A percentile compares a stretch with the other conserved stretches of the same genome.
Evolutionary conservation across 192 early-diverging fungal species (phyloP).

Genomic region (Linnemannia exigua): DNA sequence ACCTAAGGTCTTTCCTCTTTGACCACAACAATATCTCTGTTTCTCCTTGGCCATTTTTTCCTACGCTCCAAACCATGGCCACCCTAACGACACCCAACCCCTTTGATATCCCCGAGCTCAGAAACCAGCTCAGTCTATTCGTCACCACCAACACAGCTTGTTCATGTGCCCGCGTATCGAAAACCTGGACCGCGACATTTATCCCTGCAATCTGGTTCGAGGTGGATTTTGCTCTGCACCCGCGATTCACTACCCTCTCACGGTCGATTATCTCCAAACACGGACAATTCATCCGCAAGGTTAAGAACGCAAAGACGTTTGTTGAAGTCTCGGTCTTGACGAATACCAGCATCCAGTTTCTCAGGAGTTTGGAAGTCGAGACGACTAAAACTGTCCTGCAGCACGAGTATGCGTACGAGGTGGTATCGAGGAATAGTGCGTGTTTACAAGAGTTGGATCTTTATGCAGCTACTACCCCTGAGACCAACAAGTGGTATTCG

Average conservation of each 20-base stretch:
- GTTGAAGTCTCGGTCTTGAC: neutral
- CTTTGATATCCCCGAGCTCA: conserved; percentile 8
- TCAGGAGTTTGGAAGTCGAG: neutral
- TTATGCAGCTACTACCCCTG: neutral
- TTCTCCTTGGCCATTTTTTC: too few relatives aligned
- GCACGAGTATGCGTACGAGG: neutral
- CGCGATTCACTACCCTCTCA: neutral
- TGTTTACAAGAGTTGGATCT: neutral
- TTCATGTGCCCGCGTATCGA: neutral
- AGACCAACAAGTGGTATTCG: neutral
- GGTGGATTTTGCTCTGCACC: conserved; percentile 1
- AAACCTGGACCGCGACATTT: conserved; percentile 7
- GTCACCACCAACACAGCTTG: neutral
- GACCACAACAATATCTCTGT: neutral
- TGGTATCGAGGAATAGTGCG: neutral
- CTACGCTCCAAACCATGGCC: neutral
- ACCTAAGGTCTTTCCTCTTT: neutral
- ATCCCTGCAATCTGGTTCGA: conserved; percentile 9
- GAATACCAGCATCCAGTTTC: neutral
- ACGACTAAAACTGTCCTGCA: neutral
- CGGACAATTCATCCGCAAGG: conserved; percentile 14
- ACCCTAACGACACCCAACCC: neutral
- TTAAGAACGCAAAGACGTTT: neutral
- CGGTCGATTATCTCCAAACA: neutral
- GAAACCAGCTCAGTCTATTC: neutral